These are phyloP conservation scores for Lasiosphaeria miniovina DNA, from an alignment of 495 filamentous ascomycete species.

Conservation along the genomic window DNA sequence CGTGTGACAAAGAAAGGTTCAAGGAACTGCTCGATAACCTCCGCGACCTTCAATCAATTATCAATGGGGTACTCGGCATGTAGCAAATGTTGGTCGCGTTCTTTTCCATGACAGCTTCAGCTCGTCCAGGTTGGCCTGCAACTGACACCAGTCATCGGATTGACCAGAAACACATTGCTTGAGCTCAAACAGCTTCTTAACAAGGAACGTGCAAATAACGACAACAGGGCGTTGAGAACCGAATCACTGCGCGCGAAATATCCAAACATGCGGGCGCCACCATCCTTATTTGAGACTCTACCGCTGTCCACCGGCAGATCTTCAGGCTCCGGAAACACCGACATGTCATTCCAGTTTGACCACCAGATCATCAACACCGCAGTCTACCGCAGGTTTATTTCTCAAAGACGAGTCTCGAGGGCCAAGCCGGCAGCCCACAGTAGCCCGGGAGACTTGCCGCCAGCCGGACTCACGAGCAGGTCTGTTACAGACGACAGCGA, in stretches of 20 bases:
- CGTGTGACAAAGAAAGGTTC: neutral
- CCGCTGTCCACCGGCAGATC: neutral
- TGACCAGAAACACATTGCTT: neutral
- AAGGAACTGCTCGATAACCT: neutral
- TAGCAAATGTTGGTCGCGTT: neutral
- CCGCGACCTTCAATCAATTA: neutral
- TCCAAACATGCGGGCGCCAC: neutral
- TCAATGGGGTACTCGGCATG: neutral
- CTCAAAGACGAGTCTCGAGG: neutral
- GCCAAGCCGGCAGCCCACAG: too few relatives aligned
- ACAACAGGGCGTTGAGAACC: neutral
- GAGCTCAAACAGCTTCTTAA: neutral
- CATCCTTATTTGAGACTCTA: neutral
- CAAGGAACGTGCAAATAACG: neutral
- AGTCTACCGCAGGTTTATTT: neutral
- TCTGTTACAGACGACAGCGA: too few relatives aligned
- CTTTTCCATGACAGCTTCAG: neutral
- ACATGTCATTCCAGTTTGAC: neutral
- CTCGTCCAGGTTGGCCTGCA: neutral
- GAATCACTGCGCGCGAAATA: neutral
- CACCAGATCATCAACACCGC: neutral
- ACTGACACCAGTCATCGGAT: neutral
- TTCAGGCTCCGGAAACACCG: neutral
- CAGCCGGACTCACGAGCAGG: too few relatives aligned
- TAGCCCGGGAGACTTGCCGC: too few relatives aligned